Conservation (phyloP, 2,329 filamentous ascomycete species). For the Pseudogymnoascus sp. region DNA sequence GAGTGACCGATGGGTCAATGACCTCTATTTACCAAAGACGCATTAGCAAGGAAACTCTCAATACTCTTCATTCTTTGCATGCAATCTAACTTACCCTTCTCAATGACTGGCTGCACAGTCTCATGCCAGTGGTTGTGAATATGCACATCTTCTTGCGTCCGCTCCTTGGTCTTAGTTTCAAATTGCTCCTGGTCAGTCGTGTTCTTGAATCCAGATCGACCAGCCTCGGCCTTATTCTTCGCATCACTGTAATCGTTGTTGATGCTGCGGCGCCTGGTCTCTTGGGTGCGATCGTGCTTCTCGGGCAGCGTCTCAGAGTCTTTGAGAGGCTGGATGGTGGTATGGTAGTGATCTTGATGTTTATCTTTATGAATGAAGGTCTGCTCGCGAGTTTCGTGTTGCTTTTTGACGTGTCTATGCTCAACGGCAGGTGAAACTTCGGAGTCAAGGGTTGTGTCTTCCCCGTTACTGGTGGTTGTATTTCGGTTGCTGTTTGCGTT, state of each 20-base stretch:
- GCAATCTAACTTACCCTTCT: conserved; percentile 14
- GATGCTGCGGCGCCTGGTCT: conserved; percentile 5
- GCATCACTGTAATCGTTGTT: neutral
- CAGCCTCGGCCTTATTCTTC: conserved; percentile 3
- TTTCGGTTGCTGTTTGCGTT: neutral
- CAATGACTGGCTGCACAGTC: conserved; percentile 9
- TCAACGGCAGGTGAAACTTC: conserved; percentile 19
- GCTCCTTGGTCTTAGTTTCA: conserved; percentile 13
- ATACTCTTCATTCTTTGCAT: neutral
- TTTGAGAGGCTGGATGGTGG: conserved; percentile 2
- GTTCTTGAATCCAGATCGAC: conserved; percentile 1
- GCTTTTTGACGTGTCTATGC: conserved; percentile 21
- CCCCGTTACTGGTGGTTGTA: conserved; percentile 6
- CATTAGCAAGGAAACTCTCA: conserved; percentile 3
- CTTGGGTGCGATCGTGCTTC: neutral
- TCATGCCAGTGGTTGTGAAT: conserved; percentile 7
- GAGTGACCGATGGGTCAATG: neutral
- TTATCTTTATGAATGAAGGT: conserved; percentile 2
- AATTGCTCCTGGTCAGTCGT: conserved; percentile 13
- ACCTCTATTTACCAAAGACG: neutral
- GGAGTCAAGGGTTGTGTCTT: conserved; percentile 18
- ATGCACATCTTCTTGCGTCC: neutral
- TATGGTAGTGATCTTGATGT: conserved; percentile 5
- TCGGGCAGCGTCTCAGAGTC: neutral
- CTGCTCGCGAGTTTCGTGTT: conserved; percentile 7